Percentiles rank a stretch among this genome's conserved stretches.
phyloP scores from a whole-genome alignment of 257 asterid genomes.

The Phtheirospermum japonicum region DNA sequence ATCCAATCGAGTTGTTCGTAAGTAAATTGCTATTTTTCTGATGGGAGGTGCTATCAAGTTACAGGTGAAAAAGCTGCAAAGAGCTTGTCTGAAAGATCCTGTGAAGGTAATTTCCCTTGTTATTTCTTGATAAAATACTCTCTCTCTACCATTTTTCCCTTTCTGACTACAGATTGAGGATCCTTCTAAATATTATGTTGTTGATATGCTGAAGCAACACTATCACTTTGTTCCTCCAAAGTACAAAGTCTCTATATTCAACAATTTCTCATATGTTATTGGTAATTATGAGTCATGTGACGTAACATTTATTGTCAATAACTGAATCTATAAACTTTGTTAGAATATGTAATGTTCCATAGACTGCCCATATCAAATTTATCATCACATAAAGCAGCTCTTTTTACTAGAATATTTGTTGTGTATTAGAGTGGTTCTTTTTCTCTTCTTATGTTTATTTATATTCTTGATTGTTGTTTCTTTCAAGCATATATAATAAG shows the following conservation, averaged over 20 bases:
- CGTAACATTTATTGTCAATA: too few relatives aligned
- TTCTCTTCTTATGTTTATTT: too few relatives aligned
- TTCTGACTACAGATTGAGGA: constrained; percentile 68
- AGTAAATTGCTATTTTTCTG: constrained; percentile 5
- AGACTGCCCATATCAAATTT: too few relatives aligned
- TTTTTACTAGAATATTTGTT: too few relatives aligned
- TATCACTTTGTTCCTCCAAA: constrained; percentile 79
- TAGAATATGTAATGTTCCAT: too few relatives aligned
- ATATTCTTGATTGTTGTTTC: too few relatives aligned
- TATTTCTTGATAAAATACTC: background rate
- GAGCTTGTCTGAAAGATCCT: constrained; percentile 89
- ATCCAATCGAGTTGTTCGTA: background rate
- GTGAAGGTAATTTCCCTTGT: constrained; percentile 57
- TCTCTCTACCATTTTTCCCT: constrained; percentile 19
- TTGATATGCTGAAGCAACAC: constrained; percentile 84
- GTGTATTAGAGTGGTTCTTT: too few relatives aligned
- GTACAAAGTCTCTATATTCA: constrained; percentile 53
- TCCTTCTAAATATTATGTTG: constrained; percentile 81
- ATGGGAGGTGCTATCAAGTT: constrained; percentile 18
- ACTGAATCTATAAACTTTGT: too few relatives aligned
- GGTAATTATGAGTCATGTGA: too few relatives aligned
- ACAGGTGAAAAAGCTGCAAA: constrained; percentile 89
- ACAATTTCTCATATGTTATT: background rate
- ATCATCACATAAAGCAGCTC: too few relatives aligned
- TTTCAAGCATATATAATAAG: too few relatives aligned